Percentiles rank a stretch among this genome's conserved stretches.
Evolutionary conservation across 345 rosid genomes (phyloP).

Genomic region (Turritis glabra): DNA sequence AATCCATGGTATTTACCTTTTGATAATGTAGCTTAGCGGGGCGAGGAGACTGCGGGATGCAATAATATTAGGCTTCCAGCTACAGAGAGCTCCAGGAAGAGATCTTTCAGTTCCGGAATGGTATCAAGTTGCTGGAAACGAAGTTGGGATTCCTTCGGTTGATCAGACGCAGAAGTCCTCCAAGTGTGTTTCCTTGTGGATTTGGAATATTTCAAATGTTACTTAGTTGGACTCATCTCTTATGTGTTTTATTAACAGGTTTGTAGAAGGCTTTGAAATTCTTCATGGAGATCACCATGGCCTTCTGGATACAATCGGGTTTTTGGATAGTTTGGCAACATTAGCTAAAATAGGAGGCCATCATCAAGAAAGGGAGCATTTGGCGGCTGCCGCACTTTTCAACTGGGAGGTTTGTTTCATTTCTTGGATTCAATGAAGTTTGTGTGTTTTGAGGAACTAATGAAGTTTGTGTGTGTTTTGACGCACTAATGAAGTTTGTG

Average conservation of each 20-base stretch:
- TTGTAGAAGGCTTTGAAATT: slow-evolving; percentile 71
- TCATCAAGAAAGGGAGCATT: slow-evolving; percentile 66
- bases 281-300: slow-evolving; percentile 81
- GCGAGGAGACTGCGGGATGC: slow-evolving; percentile 93
- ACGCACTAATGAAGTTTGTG: background rate
- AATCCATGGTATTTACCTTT: background rate
- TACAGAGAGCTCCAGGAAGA: slow-evolving; percentile 84
- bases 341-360: slow-evolving; percentile 57
- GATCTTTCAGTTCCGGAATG: slow-evolving; percentile 87
- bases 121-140: slow-evolving; percentile 79
- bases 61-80: slow-evolving; percentile 86
- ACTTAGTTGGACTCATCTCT: background rate
- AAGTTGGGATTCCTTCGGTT: slow-evolving; percentile 46
- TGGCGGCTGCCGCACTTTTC: slow-evolving; percentile 86
- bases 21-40: slow-evolving; percentile 66
- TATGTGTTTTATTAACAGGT: slow-evolving; percentile 37
- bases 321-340: slow-evolving; percentile 65
- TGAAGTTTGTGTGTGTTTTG: too few relatives aligned
- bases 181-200: slow-evolving; percentile 43
- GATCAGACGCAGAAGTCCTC: slow-evolving; percentile 36
- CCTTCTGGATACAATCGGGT: slow-evolving; percentile 65
- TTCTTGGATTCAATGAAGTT: background rate
- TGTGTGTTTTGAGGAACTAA: too few relatives aligned
- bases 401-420: slow-evolving; percentile 71
- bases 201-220: background rate